phyloP scores from a whole-genome alignment of 1,284 basidiomycete genomes.

The Psilocybe mexicana region DNA sequence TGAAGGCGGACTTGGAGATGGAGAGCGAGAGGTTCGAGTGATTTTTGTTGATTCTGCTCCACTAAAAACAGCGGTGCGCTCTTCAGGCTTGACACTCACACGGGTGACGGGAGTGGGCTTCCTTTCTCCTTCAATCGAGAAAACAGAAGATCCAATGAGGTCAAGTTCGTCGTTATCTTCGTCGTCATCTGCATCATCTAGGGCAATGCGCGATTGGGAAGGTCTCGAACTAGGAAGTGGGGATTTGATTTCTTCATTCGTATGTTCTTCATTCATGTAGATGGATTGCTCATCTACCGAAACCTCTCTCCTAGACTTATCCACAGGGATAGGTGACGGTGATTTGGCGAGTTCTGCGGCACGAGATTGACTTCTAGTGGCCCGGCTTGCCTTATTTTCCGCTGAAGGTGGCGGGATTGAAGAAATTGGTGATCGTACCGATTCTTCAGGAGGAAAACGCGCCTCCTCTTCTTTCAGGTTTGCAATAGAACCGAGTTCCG shows the following conservation, averaged over 20 bases:
- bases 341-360: slow-evolving; percentile 14
- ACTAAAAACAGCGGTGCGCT: not conserved
- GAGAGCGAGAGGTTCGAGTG: not conserved
- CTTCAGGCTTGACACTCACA: not conserved
- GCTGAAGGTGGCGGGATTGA: not conserved
- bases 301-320: too few species aligned
- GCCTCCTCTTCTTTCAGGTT: slow-evolving; percentile 30
- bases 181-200: not conserved
- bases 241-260: not conserved
- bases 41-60: not conserved
- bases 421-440: not conserved
- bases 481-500: slow-evolving; percentile 33
- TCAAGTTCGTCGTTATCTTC: slow-evolving; percentile 20
- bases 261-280: not conserved
- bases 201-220: not conserved
- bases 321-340: slow-evolving; percentile 4
- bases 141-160: slow-evolving; percentile 26
- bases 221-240: not conserved
- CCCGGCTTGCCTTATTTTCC: slow-evolving; percentile 8
- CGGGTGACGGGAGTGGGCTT: not conserved
- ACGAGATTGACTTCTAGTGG: slow-evolving; percentile 21
- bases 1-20: not conserved
- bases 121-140: slow-evolving; percentile 6
- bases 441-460: slow-evolving; percentile 7
- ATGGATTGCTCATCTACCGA: not conserved